These are phyloP conservation scores for Hyphodiscus hymeniophilus DNA, from an alignment of 495 filamentous ascomycete genomes.

Conservation along the genomic window DNA sequence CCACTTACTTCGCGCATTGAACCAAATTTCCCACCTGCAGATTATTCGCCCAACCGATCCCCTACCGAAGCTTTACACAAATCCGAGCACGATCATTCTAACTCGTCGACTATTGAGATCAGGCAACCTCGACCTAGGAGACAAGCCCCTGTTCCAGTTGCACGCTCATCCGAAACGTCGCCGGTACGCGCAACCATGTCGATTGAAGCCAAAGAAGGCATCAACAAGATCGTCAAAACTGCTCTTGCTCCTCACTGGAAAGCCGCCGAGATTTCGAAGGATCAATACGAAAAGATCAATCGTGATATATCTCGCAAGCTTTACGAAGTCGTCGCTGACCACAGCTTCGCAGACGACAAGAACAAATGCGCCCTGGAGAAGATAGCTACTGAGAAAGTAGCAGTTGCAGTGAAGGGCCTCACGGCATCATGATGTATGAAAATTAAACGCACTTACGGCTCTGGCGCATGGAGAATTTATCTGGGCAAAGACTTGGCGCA, in stretches of 20 bases:
- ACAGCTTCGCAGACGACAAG: constrained; percentile 45
- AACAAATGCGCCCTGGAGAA: constrained; percentile 56
- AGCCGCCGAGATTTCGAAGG: constrained; percentile 54
- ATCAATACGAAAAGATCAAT: constrained; percentile 85
- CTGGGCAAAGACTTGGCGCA: constrained; percentile 3
- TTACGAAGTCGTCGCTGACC: constrained; percentile 70
- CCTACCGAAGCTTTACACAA: constrained; percentile 31
- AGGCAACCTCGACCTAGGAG: constrained; percentile 42
- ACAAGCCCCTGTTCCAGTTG: constrained; percentile 26
- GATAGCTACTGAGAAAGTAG: constrained; percentile 66
- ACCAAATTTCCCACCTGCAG: constrained; percentile 50
- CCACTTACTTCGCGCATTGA: constrained; percentile 59
- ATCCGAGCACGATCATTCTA: not conserved
- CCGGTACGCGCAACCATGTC: constrained; percentile 51
- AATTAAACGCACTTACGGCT: constrained; percentile 9
- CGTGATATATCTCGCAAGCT: constrained; percentile 71
- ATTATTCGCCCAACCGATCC: constrained; percentile 53
- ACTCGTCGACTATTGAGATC: constrained; percentile 25
- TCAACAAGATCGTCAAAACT: constrained; percentile 71
- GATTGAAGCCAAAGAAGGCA: constrained; percentile 65
- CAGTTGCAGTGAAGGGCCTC: constrained; percentile 43
- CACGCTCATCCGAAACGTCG: constrained; percentile 46
- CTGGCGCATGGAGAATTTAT: constrained; percentile 6
- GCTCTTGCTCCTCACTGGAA: constrained; percentile 71
- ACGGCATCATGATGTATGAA: constrained; percentile 1